phyloP scores from a whole-genome alignment of 2,329 filamentous ascomycete genomes.

The Sarocladiaceae sp. region DNA sequence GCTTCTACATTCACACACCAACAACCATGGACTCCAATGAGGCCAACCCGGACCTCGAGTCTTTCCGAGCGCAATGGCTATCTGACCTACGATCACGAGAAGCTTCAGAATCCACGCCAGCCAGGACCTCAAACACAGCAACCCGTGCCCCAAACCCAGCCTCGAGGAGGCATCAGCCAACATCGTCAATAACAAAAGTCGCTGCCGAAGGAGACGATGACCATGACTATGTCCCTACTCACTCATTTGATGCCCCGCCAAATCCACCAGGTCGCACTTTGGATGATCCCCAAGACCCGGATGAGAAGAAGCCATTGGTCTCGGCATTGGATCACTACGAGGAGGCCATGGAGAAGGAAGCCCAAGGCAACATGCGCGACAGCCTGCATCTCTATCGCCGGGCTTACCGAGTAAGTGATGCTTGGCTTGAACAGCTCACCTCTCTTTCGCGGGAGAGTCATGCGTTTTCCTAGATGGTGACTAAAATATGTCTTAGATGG shows the following conservation, averaged over 20 bases:
- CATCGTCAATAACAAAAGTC: conserved; percentile 17
- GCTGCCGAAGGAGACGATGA: conserved; percentile 25
- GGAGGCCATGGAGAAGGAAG: conserved; percentile 81
- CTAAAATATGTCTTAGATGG: conserved; percentile 50
- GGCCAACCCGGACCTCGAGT: conserved; percentile 68
- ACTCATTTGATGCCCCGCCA: conserved; percentile 25
- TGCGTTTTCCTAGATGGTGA: conserved; percentile 13
- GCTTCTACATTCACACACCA: too few species aligned
- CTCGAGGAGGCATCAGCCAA: conserved; percentile 3
- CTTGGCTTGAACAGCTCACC: not conserved
- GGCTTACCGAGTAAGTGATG: conserved; percentile 66
- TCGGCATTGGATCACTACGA: conserved; percentile 92
- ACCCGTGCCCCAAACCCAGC: conserved; percentile 9
- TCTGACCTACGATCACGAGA: conserved; percentile 59
- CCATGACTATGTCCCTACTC: conserved; percentile 26
- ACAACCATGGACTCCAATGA: conserved; percentile 24
- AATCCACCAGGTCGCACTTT: conserved; percentile 12
- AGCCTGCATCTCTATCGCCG: conserved; percentile 83
- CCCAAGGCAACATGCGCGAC: conserved; percentile 77
- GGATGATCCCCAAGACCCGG: conserved; percentile 10
- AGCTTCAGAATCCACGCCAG: conserved; percentile 11
- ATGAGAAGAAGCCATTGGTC: conserved; percentile 42
- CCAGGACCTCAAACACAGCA: conserved; percentile 11
- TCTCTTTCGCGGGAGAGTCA: too few species aligned
- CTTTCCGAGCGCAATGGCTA: conserved; percentile 79